phyloP scores from a whole-genome alignment of 257 asterid species.

The Anisodus tanguticus region DNA sequence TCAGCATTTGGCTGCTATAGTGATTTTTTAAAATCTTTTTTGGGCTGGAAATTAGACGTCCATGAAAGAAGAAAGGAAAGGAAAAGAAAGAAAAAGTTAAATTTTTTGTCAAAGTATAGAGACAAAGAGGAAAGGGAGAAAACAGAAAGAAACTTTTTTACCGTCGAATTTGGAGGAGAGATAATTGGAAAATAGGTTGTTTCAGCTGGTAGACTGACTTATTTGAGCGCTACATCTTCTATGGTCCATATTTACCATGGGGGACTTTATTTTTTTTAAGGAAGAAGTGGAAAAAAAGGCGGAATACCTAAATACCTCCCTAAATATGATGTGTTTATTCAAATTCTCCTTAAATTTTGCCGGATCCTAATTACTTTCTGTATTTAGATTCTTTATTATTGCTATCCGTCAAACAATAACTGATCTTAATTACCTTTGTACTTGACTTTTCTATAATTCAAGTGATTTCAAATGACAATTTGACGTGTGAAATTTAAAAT shows the following conservation, averaged over 20 bases:
- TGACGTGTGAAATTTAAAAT: too few species aligned
- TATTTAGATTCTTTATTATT: too few species aligned
- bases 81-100: not conserved
- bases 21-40: too few species aligned
- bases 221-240: slow-evolving; percentile 13
- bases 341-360: too few species aligned
- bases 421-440: too few species aligned
- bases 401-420: too few species aligned
- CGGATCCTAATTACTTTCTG: too few species aligned
- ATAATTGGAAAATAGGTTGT: not conserved
- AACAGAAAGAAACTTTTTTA: not conserved
- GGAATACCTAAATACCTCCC: too few species aligned
- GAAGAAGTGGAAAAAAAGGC: not conserved
- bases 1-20: not conserved
- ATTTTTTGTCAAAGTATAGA: not conserved
- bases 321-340: too few species aligned
- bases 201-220: not conserved
- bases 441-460: too few species aligned
- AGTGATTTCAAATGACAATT: too few species aligned
- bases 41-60: not conserved
- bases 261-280: not conserved
- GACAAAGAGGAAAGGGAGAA: not conserved
- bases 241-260: slow-evolving; percentile 12
- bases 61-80: not conserved
- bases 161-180: not conserved